Evolutionary conservation across 805 yeast genomes (phyloP).

Genomic region (Lipomyces mesembrius): DNA sequence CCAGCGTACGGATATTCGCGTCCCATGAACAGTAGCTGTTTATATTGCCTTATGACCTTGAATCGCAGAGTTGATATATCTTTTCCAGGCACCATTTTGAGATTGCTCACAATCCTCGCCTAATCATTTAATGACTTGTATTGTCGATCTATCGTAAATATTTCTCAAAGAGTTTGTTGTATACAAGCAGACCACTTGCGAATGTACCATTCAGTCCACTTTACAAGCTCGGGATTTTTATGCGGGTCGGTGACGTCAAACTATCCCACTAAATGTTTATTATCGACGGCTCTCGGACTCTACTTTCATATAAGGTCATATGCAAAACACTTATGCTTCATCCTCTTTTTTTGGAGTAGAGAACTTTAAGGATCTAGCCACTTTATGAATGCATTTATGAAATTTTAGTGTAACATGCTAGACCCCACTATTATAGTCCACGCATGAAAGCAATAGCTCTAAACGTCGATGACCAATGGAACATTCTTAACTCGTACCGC

Average conservation of each 20-base stretch:
- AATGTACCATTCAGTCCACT: no score
- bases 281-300: background rate
- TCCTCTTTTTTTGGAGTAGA: background rate
- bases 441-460: background rate
- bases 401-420: background rate
- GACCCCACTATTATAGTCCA: background rate
- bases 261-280: no score
- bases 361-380: no score
- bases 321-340: background rate
- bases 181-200: no score
- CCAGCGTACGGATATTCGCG: slow-evolving; percentile 46
- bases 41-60: slow-evolving; percentile 40
- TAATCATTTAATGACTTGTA: background rate
- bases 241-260: no score
- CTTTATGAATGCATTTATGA: background rate
- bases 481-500: no score
- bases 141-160: background rate
- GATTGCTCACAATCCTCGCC: background rate
- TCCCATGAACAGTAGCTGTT: slow-evolving; percentile 49
- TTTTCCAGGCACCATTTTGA: background rate
- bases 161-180: no score
- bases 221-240: no score
- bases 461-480: no score
- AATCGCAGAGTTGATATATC: slow-evolving; percentile 21
- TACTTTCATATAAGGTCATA: background rate